Evolutionary conservation across 208 protist species (phyloP), one percentile per base, ranked within the genome.

Genomic region (Trypanosoma lewisi): DNA sequence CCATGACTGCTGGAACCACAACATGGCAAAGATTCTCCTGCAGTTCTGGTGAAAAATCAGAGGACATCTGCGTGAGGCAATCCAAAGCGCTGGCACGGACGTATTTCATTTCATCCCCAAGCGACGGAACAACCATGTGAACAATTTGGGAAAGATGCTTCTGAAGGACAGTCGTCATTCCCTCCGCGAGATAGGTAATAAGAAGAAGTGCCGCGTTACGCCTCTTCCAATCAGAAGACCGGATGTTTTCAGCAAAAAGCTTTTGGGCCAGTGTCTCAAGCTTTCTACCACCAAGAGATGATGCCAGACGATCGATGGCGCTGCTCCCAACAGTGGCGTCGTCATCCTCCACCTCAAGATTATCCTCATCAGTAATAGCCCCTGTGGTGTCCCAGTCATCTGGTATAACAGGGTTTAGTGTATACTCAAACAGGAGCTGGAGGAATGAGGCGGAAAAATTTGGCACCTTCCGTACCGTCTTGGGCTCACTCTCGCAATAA

Each of bases 361-460:
- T 75, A 48, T 83, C 76, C 51, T 84, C 78, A 33, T 96, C 86
- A 3, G 75, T 70, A 41, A 80, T 67, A 28, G 74, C 21, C 50
- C 74, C 74, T 9, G 65, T 81, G 50, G 44, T 69, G 55, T 89
- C 89, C 87, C 89, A 96, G 51, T 91, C 60, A 27, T 77, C 80
- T 28, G 36, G 27, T 31, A 87, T 78, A 9, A 70, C 76, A 47
- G 84, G 82, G 49, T 84, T 78, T 36, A 90, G 60, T 25, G 77
- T 86, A 74, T 93, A 93, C 66, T 93, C 64, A 65, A 92, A 93
- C 16, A 93, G 75, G 33, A 96, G 63, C 52, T 87, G 64, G 28
- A 96, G 86, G 56, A 96, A 91, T 55, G 83, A 76, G 0, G 80
- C 75, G 19, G 75, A 66, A 57, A 96, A 96, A 23, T 91, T 76